Conservation (phyloP, 2,329 filamentous ascomycete species). For the Aureobasidium lini region DNA sequence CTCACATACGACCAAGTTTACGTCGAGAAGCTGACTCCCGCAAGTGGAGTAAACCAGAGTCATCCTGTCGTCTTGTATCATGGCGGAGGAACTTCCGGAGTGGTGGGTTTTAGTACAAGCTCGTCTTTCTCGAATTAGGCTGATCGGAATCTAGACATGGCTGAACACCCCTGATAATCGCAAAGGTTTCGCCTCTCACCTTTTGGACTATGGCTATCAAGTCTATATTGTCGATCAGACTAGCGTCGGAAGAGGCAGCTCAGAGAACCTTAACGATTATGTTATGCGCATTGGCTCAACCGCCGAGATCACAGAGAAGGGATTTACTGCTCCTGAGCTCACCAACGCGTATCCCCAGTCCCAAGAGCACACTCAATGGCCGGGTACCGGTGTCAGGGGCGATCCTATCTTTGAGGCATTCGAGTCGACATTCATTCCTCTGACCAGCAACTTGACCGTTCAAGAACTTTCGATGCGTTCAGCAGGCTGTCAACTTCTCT, state of each 20-base stretch:
- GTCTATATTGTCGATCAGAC: constrained; percentile 36
- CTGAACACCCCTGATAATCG: constrained; percentile 39
- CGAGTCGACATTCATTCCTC: constrained; percentile 23
- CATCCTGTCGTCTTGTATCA: constrained; percentile 38
- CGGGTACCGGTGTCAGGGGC: constrained; percentile 17
- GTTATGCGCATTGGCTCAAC: constrained; percentile 10
- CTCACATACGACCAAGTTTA: constrained; percentile 8
- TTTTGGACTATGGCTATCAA: constrained; percentile 16
- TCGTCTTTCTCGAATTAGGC: neutral
- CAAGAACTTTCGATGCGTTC: constrained; percentile 25
- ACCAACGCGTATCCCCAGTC: constrained; percentile 17
- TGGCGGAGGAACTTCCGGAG: constrained; percentile 35
- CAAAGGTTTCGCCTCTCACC: constrained; percentile 32
- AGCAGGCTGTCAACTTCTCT: constrained; percentile 26
- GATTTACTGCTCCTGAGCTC: constrained; percentile 21
- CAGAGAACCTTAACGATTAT: neutral
- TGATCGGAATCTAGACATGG: constrained; percentile 7
- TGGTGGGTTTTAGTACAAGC: constrained; percentile 23
- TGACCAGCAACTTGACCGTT: constrained; percentile 23
- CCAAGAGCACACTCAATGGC: constrained; percentile 19
- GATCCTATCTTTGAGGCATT: constrained; percentile 28
- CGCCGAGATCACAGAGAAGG: constrained; percentile 3
- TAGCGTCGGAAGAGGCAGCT: constrained; percentile 16
- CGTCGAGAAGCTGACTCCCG: constrained; percentile 10
- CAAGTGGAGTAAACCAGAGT: constrained; percentile 17